Evolutionary conservation across 495 filamentous ascomycete species (phyloP), one percentile per base, ranked within the genome.

Genomic region (Amphirosellinia nigrospora): DNA sequence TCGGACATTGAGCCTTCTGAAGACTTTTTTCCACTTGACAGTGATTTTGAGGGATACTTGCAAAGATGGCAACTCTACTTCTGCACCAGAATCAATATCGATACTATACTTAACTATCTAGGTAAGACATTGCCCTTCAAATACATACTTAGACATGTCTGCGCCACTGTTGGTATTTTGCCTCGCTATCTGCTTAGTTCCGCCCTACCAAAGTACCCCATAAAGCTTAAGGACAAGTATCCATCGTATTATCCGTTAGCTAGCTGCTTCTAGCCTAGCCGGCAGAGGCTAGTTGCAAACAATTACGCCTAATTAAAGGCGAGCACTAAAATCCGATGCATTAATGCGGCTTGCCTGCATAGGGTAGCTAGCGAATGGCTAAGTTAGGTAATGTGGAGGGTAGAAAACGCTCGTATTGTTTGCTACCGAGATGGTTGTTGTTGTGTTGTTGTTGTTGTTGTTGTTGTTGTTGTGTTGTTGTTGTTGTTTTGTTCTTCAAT

Each of bases 231-330:
- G 50, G 15, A 46, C 26, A 30, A 46, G 50, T 53, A 53, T 30
- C 50, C 50, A 53, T 28, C 26, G 50, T 28, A 53, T 53, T 53
- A 53, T 53, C 50, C 50, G 50, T 30, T 2, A 4, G 26, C 50
- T 53, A 53, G 8, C 50, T 16, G 30, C 26, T 53, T 53, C 13
- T 6, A 53, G 50, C 55, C 10, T 58, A 36, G 32, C 13, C 16
- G 9, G 4, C n/a, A 1, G 0, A 15, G 5, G 36, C 36, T 61
- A 61, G 34, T 61, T 26, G 58, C 36, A 8, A 61, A 36, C 30
- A 61, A 61, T 61, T 34, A 41, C 58, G 23, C 28, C 43, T 50
- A 50, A 50, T 64, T 50, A 50, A 50, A 36, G 61, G 38, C 16
- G 36, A 36, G 43, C 7, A 23, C 13, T 36, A 41, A 19, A n/a